Evolutionary conservation across 495 filamentous ascomycete species (phyloP).

Genomic region (Penicillium turbatum): DNA sequence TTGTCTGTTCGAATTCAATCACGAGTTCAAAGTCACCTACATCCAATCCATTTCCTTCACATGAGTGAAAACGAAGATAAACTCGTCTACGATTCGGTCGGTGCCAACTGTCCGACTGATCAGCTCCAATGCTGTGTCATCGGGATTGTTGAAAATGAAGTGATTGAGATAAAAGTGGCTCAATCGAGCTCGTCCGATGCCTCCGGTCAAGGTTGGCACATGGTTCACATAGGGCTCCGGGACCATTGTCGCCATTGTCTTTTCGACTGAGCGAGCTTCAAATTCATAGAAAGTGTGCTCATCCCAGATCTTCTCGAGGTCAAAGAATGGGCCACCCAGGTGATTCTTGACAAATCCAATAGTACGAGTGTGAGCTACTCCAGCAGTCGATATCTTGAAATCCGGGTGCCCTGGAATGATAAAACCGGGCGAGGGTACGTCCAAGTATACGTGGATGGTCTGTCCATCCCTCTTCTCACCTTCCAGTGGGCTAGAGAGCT

Average conservation of each 20-base stretch:
- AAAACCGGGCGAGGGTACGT: slow-evolving; percentile 22
- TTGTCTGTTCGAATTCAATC: slow-evolving; percentile 35
- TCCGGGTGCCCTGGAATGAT: slow-evolving; percentile 30
- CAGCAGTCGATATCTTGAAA: slow-evolving; percentile 30
- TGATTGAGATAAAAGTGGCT: slow-evolving; percentile 65
- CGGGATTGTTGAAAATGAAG: slow-evolving; percentile 70
- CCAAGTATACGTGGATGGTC: slow-evolving; percentile 22
- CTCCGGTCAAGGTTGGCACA: slow-evolving; percentile 62
- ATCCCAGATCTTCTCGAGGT: slow-evolving; percentile 59
- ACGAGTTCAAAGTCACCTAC: slow-evolving; percentile 41
- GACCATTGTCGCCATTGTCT: slow-evolving; percentile 55
- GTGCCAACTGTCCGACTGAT: slow-evolving; percentile 63
- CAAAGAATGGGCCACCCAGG: slow-evolving; percentile 43
- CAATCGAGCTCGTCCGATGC: slow-evolving; percentile 59
- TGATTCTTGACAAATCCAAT: slow-evolving; percentile 33
- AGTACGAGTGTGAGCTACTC: slow-evolving; percentile 33
- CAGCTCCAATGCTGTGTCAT: slow-evolving; percentile 59
- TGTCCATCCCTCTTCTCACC: not conserved
- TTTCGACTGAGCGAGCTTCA: slow-evolving; percentile 36
- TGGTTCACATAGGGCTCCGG: slow-evolving; percentile 57
- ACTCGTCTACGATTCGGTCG: slow-evolving; percentile 56
- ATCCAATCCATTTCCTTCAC: slow-evolving; percentile 67
- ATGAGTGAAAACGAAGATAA: slow-evolving; percentile 61
- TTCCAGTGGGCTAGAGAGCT: slow-evolving; percentile 4
- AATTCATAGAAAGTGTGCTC: slow-evolving; percentile 47